Evolutionary conservation across 2,329 filamentous ascomycete genomes (phyloP).

Genomic region (Aspergillus calidoustus): DNA sequence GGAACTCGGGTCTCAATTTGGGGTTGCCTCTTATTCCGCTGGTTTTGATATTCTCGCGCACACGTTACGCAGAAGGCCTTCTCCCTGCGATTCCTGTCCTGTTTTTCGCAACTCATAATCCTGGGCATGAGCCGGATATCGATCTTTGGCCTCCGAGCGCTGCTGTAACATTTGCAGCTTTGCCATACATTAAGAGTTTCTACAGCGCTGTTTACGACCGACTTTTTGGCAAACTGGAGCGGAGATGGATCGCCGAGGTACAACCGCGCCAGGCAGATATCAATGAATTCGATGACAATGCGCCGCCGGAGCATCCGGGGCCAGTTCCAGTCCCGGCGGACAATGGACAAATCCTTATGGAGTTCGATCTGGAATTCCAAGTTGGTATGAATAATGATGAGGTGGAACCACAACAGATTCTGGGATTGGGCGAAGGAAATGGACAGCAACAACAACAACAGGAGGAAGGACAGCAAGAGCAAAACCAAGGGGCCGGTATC

Average conservation of each 20-base stretch:
- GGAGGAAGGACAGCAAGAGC: conserved; percentile 25
- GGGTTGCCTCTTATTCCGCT: conserved; percentile 71
- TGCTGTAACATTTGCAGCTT: conserved; percentile 66
- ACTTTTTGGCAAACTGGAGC: conserved; percentile 61
- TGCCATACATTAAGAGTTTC: conserved; percentile 67
- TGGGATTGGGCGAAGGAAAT: conserved; percentile 33
- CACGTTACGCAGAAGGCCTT: conserved; percentile 65
- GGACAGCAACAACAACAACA: conserved; percentile 24
- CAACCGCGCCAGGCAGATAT: conserved; percentile 59
- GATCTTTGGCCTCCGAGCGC: conserved; percentile 70
- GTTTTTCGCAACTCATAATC: conserved; percentile 55
- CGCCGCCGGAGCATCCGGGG: conserved; percentile 41
- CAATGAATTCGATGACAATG: conserved; percentile 37
- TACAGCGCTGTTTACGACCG: conserved; percentile 68
- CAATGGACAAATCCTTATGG: conserved; percentile 51
- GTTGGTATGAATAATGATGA: conserved; percentile 53
- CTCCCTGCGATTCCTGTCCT: conserved; percentile 66
- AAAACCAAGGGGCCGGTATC: conserved; percentile 28
- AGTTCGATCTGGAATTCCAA: conserved; percentile 57
- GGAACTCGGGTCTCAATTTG: conserved; percentile 58
- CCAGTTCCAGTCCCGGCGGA: conserved; percentile 31
- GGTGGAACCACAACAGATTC: conserved; percentile 37
- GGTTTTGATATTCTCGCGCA: conserved; percentile 69
- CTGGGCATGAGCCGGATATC: conserved; percentile 54
- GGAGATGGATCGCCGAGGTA: conserved; percentile 65